A percentile compares a stretch with the other conserved stretches of the same genome.
Evolutionary conservation across 2,329 filamentous ascomycete species (phyloP).

Genomic region (Emmonsiellopsis sp.): DNA sequence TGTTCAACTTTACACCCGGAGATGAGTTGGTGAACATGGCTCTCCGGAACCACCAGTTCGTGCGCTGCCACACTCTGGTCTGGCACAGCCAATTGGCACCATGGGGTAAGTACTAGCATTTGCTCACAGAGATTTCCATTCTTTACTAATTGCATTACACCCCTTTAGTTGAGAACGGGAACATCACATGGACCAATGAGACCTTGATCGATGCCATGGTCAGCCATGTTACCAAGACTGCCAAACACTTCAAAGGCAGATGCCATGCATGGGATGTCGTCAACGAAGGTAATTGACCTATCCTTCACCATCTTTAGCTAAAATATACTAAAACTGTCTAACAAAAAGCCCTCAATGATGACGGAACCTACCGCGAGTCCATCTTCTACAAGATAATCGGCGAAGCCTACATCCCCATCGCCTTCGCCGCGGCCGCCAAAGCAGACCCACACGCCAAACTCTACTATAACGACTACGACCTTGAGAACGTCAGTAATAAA

Average conservation of each 20-base stretch:
- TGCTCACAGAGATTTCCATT: conserved; percentile 16
- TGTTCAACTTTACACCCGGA: conserved; percentile 50
- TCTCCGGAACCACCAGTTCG: conserved; percentile 32
- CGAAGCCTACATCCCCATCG: conserved; percentile 36
- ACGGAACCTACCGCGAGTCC: conserved; percentile 35
- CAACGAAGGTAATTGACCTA: conserved; percentile 24
- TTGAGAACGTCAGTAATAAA: conserved; percentile 30
- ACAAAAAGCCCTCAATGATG: conserved; percentile 32
- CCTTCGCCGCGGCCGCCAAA: conserved; percentile 36
- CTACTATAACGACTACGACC: conserved; percentile 38
- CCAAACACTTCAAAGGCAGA: conserved; percentile 25
- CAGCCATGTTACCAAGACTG: conserved; percentile 30
- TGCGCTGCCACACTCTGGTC: conserved; percentile 55
- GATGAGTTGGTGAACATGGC: conserved; percentile 39
- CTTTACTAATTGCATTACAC: conserved; percentile 1
- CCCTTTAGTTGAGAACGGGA: conserved; percentile 31
- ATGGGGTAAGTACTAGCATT: conserved; percentile 47
- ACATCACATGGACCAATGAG: conserved; percentile 44
- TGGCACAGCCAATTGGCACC: conserved; percentile 40
- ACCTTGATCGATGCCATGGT: conserved; percentile 49
- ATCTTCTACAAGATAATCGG: conserved; percentile 37
- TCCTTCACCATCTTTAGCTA: not conserved
- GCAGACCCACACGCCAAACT: conserved; percentile 50
- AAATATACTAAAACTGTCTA: conserved; percentile 4
- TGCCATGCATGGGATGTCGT: conserved; percentile 34